These are phyloP conservation scores for Ogataea hybrid DNA, from an alignment of 1,139 yeast genomes.

Conservation along the genomic window DNA sequence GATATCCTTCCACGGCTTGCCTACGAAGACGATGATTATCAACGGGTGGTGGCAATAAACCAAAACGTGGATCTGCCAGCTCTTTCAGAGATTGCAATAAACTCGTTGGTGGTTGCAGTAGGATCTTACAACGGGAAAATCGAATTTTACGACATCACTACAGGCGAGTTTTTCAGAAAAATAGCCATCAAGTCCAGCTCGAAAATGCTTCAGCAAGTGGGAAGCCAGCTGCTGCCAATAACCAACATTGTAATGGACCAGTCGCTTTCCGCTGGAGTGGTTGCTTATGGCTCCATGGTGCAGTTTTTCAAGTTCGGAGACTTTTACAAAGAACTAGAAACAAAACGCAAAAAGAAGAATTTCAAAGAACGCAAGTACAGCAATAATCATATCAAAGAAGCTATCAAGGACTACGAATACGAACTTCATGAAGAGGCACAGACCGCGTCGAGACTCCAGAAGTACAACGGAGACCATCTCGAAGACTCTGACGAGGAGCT, in stretches of 20 bases:
- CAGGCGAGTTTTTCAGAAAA: conserved; percentile 52
- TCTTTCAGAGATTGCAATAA: conserved; percentile 25
- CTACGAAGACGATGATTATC: conserved; percentile 21
- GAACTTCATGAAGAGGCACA: conserved; percentile 36
- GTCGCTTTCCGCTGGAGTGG: conserved; percentile 47
- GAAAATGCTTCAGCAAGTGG: conserved; percentile 12
- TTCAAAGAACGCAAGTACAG: conserved; percentile 14
- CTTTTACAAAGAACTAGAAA: conserved; percentile 23
- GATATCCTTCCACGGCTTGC: conserved; percentile 22
- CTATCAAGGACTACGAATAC: conserved; percentile 42
- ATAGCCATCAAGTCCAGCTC: conserved; percentile 32
- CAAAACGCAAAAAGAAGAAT: conserved; percentile 33
- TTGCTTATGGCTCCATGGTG: conserved; percentile 53
- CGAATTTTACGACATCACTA: conserved; percentile 59
- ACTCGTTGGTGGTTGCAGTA: conserved; percentile 26
- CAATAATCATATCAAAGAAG: conserved; percentile 18
- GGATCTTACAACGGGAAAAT: conserved; percentile 66
- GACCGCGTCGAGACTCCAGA: conserved; percentile 35
- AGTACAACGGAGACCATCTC: conserved; percentile 43
- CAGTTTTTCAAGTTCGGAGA: conserved; percentile 67
- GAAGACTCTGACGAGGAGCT: conserved; percentile 45
- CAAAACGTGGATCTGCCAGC: conserved; percentile 22
- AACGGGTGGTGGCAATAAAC: conserved; percentile 10
- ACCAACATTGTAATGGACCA: conserved; percentile 41
- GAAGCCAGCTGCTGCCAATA: conserved; percentile 37